Percentiles rank a stretch among this genome's conserved stretches.
Evolutionary conservation across 805 yeast species (phyloP).

Genomic region (Yamadazyma paraphyllophila): DNA sequence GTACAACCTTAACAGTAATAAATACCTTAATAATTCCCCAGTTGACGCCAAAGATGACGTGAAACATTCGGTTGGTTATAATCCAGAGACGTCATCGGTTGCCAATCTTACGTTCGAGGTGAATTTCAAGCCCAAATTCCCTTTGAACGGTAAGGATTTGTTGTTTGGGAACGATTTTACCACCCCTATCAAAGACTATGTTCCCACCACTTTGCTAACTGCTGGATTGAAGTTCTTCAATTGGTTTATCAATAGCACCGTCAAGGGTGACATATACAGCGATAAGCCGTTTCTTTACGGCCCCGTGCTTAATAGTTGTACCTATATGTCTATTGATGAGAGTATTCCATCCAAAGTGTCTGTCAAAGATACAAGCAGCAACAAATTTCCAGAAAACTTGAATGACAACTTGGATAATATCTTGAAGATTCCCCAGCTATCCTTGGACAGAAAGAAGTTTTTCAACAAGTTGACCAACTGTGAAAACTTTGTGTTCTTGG

Average conservation of each 20-base stretch:
- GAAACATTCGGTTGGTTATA: background rate
- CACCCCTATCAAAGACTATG: conserved; percentile 52
- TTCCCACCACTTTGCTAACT: conserved; percentile 49
- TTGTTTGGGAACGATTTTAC: conserved; percentile 71
- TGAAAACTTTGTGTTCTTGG: conserved; percentile 37
- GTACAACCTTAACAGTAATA: conserved; percentile 28
- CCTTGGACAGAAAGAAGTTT: conserved; percentile 40
- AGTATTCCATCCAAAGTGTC: conserved; percentile 13
- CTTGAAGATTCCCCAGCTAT: conserved; percentile 23
- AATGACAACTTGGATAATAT: conserved; percentile 19
- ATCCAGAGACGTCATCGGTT: background rate
- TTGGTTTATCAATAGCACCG: conserved; percentile 60
- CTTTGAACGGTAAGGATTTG: conserved; percentile 51
- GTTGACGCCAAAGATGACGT: conserved; percentile 11
- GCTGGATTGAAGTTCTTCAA: conserved; percentile 57
- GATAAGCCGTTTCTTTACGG: conserved; percentile 67
- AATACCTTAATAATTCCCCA: conserved; percentile 20
- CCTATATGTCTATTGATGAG: conserved; percentile 36
- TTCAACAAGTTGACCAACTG: conserved; percentile 42
- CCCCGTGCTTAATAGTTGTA: conserved; percentile 56
- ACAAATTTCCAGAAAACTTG: conserved; percentile 25
- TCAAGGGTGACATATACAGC: conserved; percentile 57
- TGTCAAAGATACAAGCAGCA: conserved; percentile 10
- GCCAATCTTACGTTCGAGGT: conserved; percentile 35
- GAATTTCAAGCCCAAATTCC: conserved; percentile 41